A percentile compares a stretch with the other conserved stretches of the same genome.
phyloP scores from a whole-genome alignment of 495 filamentous ascomycete species.

The Penicillium antarcticum region DNA sequence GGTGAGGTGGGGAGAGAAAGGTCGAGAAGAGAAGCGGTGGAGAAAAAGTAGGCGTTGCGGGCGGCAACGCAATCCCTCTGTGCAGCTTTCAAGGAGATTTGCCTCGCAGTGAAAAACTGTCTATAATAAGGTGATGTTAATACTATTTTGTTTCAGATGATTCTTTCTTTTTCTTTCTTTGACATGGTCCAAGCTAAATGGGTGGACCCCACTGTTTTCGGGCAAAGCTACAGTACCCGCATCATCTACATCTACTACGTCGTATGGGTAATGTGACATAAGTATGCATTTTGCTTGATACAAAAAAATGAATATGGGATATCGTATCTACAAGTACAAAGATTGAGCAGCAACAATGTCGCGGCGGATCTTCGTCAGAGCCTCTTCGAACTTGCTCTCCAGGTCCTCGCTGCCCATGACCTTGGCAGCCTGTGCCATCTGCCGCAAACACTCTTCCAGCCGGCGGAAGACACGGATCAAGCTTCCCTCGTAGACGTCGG shows the following conservation, averaged over 20 bases:
- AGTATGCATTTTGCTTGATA: constrained; percentile 1
- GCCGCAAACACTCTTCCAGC: constrained; percentile 90
- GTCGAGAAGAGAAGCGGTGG: constrained; percentile 45
- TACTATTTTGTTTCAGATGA: no score
- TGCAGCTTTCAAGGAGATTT: constrained; percentile 24
- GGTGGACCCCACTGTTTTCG: constrained; percentile 5
- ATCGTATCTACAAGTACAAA: constrained; percentile 67
- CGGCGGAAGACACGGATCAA: constrained; percentile 94
- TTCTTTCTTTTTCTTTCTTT: no score
- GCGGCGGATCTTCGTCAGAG: constrained; percentile 77
- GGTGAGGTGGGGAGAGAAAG: constrained; percentile 38
- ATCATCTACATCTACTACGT: constrained; percentile 3
- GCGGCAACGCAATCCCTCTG: constrained; percentile 40
- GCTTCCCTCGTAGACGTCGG: constrained; percentile 93
- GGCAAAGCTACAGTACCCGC: constrained; percentile 3
- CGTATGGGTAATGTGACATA: not conserved
- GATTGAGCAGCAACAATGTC: constrained; percentile 94
- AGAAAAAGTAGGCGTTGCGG: constrained; percentile 37
- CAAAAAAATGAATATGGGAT: constrained; percentile 5
- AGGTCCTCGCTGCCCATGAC: constrained; percentile 97
- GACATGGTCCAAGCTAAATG: not conserved
- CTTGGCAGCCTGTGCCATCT: constrained; percentile 95
- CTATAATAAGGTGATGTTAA: no score
- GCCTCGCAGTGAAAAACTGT: not conserved
- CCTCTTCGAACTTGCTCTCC: constrained; percentile 80